Percentiles rank a stretch among this genome's conserved stretches.
Evolutionary conservation across 2,329 filamentous ascomycete species (phyloP).

Genomic region (Aspergillus neoniger): DNA sequence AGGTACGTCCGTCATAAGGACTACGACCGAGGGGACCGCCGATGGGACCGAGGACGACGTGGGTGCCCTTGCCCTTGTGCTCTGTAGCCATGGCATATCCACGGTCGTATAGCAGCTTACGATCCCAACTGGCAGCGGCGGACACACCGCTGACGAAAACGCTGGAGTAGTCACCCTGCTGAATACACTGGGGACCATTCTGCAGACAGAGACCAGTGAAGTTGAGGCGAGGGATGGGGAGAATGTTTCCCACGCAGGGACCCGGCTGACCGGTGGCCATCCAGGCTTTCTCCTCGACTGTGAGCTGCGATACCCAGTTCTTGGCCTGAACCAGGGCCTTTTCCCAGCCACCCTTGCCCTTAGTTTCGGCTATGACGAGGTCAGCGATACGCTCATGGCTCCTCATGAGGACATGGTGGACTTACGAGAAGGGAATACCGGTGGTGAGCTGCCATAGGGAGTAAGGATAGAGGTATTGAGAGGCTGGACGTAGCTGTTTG

Average conservation of each 20-base stretch:
- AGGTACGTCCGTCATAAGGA: conserved; percentile 25
- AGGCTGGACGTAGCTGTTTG: conserved; percentile 23
- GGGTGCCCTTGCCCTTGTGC: conserved; percentile 34
- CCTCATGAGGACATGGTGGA: not conserved
- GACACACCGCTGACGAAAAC: conserved; percentile 75
- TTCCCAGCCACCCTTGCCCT: conserved; percentile 26
- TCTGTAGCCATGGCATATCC: conserved; percentile 59
- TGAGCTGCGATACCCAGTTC: conserved; percentile 23
- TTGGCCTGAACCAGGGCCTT: conserved; percentile 17
- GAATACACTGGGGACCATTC: conserved; percentile 54
- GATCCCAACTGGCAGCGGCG: conserved; percentile 63
- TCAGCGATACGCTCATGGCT: not conserved
- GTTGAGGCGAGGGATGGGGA: conserved; percentile 30
- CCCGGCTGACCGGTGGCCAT: conserved; percentile 32
- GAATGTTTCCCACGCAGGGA: conserved; percentile 36
- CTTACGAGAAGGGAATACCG: conserved; percentile 25
- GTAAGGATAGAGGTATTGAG: conserved; percentile 22
- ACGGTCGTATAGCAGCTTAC: conserved; percentile 55
- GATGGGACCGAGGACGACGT: conserved; percentile 46
- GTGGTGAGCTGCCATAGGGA: conserved; percentile 21
- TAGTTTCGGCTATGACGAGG: conserved; percentile 16
- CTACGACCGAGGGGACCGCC: conserved; percentile 46
- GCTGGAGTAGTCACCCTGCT: conserved; percentile 68
- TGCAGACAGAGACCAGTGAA: conserved; percentile 35
- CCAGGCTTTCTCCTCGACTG: conserved; percentile 29